Evolutionary conservation across 257 asterid species (phyloP).

Genomic region (Solanum habrochaites): DNA sequence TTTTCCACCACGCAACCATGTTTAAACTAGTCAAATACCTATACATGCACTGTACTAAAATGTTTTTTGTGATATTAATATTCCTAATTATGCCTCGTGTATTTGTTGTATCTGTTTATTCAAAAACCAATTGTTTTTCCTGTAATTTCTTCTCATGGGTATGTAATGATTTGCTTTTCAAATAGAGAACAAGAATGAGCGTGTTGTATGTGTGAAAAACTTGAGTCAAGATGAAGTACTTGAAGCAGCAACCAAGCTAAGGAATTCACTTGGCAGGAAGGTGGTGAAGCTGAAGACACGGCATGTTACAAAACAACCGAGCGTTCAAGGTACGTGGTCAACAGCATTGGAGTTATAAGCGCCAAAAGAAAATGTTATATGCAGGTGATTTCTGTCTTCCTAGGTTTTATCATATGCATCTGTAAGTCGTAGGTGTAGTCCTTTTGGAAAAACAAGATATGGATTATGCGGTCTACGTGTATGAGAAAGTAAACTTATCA

Average conservation of each 20-base stretch:
- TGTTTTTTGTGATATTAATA: neutral
- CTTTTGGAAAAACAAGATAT: neutral
- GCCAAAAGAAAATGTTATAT: neutral
- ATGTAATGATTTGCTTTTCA: neutral
- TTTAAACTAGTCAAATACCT: neutral
- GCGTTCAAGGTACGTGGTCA: conserved; percentile 90
- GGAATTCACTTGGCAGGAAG: conserved; percentile 82
- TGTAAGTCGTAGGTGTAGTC: neutral
- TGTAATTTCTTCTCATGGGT: neutral
- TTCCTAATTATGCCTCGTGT: neutral
- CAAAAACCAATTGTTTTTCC: neutral
- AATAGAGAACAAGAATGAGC: conserved; percentile 65
- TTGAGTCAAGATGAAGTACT: conserved; percentile 63
- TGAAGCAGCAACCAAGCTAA: conserved; percentile 45
- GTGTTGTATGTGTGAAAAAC: conserved; percentile 68
- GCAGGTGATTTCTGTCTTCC: neutral
- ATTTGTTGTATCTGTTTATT: neutral
- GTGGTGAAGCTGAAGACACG: conserved; percentile 76
- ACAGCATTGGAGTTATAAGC: conserved; percentile 41
- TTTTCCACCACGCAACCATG: neutral
- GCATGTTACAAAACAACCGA: conserved; percentile 62
- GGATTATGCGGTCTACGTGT: neutral
- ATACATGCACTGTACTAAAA: neutral
- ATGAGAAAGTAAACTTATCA: neutral
- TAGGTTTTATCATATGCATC: neutral